Percentiles rank a stretch among this genome's conserved stretches.
These are phyloP conservation scores for Diaporthe nobilis DNA, from an alignment of 2,329 filamentous ascomycete species.

Conservation along the genomic window DNA sequence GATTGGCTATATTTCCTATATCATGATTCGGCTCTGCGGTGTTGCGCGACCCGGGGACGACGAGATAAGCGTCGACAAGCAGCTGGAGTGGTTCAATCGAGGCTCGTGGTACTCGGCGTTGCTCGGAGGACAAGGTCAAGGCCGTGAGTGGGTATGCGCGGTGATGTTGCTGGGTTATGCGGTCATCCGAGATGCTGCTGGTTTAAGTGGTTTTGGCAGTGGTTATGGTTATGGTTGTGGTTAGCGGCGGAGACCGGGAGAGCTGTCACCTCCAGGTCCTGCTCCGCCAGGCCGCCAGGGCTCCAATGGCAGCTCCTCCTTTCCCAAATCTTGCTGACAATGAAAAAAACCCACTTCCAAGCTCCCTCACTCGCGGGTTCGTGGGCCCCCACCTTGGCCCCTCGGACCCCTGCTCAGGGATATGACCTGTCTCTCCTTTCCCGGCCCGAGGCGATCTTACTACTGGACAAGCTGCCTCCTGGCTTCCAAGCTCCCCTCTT, in stretches of 20 bases:
- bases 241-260: slow-evolving; percentile 25
- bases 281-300: neutral
- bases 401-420: slow-evolving; percentile 10
- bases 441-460: slow-evolving; percentile 39
- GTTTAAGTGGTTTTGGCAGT: neutral
- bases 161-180: slow-evolving; percentile 3
- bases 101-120: neutral
- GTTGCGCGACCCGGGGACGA: neutral
- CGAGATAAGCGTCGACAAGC: slow-evolving; percentile 13
- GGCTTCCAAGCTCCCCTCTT: neutral
- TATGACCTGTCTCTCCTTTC: slow-evolving; percentile 31
- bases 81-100: neutral
- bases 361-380: slow-evolving; percentile 1
- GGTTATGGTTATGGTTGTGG: neutral
- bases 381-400: slow-evolving; percentile 14
- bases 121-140: neutral
- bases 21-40: slow-evolving; percentile 32
- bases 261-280: slow-evolving; percentile 27
- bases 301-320: slow-evolving; percentile 18
- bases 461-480: slow-evolving; percentile 34
- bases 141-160: neutral
- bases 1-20: slow-evolving; percentile 30
- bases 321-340: slow-evolving; percentile 29
- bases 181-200: slow-evolving; percentile 6
- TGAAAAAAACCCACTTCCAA: slow-evolving; percentile 21